Evolutionary conservation across 192 early-diverging fungal genomes (phyloP), one percentile per base, ranked within the genome.

Genomic region (Oehlia diaphana): DNA sequence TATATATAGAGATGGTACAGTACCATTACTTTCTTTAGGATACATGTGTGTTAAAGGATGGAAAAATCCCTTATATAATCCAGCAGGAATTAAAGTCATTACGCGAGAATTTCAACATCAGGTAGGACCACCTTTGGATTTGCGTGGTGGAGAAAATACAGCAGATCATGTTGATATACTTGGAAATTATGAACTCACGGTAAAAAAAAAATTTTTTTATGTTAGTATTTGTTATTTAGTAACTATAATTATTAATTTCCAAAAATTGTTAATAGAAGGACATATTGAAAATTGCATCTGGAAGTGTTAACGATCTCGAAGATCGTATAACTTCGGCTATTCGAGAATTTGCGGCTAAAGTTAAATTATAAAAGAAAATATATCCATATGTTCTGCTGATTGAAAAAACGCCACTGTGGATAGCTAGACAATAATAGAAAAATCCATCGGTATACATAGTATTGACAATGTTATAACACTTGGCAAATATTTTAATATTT

Each of bases 1-100:
- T 42, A 42, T 42, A 42, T 8, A 42, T 74, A 94, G 95, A 31
- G 96, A 97, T 82, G 94, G 93, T 16, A 97, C 95, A 0, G 96
- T 97, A 2, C 96, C 96, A 0, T 82, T 97, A 21, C 63, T 97
- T 39, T 95, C 94, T 9, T 84, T 93, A 4, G 95, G 95, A 5
- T 96, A 94, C 82, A 97, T 97, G 96, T 95, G 95, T 74, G 87
- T 88, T 14, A 84, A 88, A 12, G 96, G 93, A 19, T 97, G 96
- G 96, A 89, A 87, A 53, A 90, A 93, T 80, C 81, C 87, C 42
- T 85, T 94, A 74, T 96, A 93, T 80, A 97, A 97, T 81, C 96
- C 96, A 37, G 84, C 89, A 62, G 86, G 85, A n/a, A 86, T 92
- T 68, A 83, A 89, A 4, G 82, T 96, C 3, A 90, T 94, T 19